phyloP scores from a whole-genome alignment of 495 filamentous ascomycete genomes.

The Neurospora sublineolata region DNA sequence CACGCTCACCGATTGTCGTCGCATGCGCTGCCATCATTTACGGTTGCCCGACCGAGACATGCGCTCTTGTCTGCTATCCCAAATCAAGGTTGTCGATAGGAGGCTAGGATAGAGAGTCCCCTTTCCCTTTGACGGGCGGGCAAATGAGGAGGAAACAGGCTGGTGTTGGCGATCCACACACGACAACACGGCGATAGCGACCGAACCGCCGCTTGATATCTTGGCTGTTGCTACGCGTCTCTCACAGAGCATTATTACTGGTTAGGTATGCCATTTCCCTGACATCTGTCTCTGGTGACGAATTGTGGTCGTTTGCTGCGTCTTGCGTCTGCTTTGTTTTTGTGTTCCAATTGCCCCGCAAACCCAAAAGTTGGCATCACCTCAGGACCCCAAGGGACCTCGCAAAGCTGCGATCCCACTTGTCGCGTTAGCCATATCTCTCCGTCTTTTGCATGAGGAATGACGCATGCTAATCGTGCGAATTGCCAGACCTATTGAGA shows the following conservation, averaged over 20 bases:
- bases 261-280: neutral
- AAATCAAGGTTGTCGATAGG: constrained; percentile 18
- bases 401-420: neutral
- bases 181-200: neutral
- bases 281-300: neutral
- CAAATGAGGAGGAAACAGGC: neutral
- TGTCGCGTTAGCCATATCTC: neutral
- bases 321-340: constrained; percentile 1
- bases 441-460: neutral
- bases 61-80: constrained; percentile 16
- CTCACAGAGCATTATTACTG: neutral
- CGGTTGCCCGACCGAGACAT: constrained; percentile 18
- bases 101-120: constrained; percentile 17
- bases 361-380: constrained; percentile 2
- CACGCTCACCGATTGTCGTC: neutral
- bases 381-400: neutral
- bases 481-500: neutral
- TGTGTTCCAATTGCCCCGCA: constrained; percentile 18
- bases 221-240: neutral
- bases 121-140: neutral
- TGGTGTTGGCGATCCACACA: neutral
- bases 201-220: neutral
- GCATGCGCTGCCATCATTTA: constrained; percentile 9
- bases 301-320: neutral
- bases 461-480: neutral